Conservation (phyloP, 2,329 filamentous ascomycete species). For the Colletotrichum abscissum region DNA sequence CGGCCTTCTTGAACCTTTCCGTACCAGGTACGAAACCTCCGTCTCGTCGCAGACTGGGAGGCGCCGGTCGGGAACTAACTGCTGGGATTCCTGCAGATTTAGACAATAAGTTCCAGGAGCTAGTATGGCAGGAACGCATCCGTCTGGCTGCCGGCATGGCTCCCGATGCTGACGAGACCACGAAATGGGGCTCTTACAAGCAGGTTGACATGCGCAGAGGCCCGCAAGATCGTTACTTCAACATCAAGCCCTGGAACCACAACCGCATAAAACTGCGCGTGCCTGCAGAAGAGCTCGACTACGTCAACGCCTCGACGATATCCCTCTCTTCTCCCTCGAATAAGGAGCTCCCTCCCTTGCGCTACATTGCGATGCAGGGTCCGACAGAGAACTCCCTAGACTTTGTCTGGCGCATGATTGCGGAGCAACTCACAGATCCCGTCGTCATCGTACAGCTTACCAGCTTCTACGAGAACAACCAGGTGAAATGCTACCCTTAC, state of each 20-base stretch:
- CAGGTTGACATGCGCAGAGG: constrained; percentile 46
- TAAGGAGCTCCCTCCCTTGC: constrained; percentile 52
- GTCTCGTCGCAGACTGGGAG: constrained; percentile 11
- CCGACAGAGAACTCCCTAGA: constrained; percentile 81
- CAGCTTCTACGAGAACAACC: constrained; percentile 80
- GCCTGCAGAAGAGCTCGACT: constrained; percentile 77
- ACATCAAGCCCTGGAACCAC: constrained; percentile 90
- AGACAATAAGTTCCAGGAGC: constrained; percentile 59
- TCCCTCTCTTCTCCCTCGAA: constrained; percentile 59
- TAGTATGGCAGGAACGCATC: constrained; percentile 64
- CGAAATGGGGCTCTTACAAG: constrained; percentile 48
- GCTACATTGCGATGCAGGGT: constrained; percentile 94
- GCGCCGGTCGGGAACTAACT: constrained; percentile 18
- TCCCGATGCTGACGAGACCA: constrained; percentile 47
- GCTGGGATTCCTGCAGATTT: constrained; percentile 28
- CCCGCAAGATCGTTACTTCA: constrained; percentile 82
- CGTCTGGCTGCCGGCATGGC: constrained; percentile 54
- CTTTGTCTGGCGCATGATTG: constrained; percentile 97
- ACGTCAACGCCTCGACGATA: constrained; percentile 86
- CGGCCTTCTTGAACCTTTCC: constrained; percentile 52
- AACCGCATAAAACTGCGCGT: constrained; percentile 87
- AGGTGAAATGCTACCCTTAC: constrained; percentile 91
- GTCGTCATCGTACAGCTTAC: constrained; percentile 96
- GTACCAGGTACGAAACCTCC: constrained; percentile 46
- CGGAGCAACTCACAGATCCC: constrained; percentile 77